phyloP scores from a whole-genome alignment of 2,329 filamentous ascomycete species.

The Grosmannia serpens region DNA sequence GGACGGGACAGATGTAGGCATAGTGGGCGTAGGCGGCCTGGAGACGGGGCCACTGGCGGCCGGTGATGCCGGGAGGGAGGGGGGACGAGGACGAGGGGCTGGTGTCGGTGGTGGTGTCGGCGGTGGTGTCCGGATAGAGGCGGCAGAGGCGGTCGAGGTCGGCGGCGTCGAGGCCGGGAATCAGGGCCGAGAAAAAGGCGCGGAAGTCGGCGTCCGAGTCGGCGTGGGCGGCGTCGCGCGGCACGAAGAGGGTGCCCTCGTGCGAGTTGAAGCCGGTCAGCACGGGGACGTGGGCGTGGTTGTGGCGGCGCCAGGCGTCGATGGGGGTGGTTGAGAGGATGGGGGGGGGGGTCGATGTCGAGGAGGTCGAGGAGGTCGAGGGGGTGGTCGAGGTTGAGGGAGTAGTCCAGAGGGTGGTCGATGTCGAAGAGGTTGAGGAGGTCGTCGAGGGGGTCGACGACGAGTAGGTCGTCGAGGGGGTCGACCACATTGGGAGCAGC shows the following conservation, averaged over 20 bases:
- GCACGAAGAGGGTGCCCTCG: slow-evolving; percentile 56
- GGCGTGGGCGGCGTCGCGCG: slow-evolving; percentile 23
- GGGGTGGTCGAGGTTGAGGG: no score
- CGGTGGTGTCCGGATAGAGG: slow-evolving; percentile 50
- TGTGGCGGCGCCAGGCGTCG: slow-evolving; percentile 40
- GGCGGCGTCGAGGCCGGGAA: slow-evolving; percentile 40
- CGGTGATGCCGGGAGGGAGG: slow-evolving; percentile 25
- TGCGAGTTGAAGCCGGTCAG: slow-evolving; percentile 61
- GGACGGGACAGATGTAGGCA: slow-evolving; percentile 52
- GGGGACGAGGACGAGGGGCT: slow-evolving; percentile 27
- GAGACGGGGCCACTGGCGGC: slow-evolving; percentile 43
- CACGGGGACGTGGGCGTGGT: slow-evolving; percentile 46
- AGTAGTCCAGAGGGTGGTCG: no score
- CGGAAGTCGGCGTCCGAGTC: slow-evolving; percentile 40
- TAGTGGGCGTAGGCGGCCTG: slow-evolving; percentile 53
- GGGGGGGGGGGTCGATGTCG: no score
- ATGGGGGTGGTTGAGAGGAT: slow-evolving; percentile 48
- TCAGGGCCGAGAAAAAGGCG: slow-evolving; percentile 47
- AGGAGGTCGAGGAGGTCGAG: not conserved
- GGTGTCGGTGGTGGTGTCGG: slow-evolving; percentile 6
- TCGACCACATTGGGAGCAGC: no score
- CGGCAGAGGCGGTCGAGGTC: slow-evolving; percentile 44
- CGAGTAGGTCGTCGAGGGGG: no score
- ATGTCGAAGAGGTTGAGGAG: no score
- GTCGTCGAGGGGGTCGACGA: no score